Base-by-base conservation (phyloP, 169 alveolate genomes). In the Cryptosporidium muris region DNA sequence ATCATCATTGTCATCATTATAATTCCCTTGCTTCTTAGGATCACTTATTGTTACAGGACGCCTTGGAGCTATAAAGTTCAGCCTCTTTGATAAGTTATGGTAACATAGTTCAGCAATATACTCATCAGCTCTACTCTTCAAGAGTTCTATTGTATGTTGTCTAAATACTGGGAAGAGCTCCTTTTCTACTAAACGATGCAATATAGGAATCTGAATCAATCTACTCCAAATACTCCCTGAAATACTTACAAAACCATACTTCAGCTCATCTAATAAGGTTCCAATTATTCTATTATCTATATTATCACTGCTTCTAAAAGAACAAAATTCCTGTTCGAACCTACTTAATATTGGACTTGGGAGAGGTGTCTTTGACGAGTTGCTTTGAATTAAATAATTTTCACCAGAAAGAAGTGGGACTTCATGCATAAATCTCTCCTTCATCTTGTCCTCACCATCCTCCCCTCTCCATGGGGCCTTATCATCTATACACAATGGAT, bases 401-500 rank as follows among this genome's bases (percentile, higher is more conserved):
- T 25, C 25, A 25, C 68, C 85, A 9, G 67, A 56, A 9, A 74
- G 12, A 9, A 74, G 66, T n/a, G 74, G 63, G 43, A 74, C 51
- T 36, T 74, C 74, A 49, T 74, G 85, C 11, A 74, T n/a, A 43
- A 74, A 74, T 34, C 85, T 66, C 49, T 74, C 85, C 45, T 74
- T 74, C 5, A 74, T 74, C 52, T 42, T 74, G 2, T 54, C 58
- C 34, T 74, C 85, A 11, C 85, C 85, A 45, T 74, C 85, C 12
- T 48, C 6, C 5, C 85, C 85, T 62, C 85, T 74, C 85, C 85
- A 74, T 1, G 85, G 85, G 45, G 85, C 85, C 9, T 63, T 62
- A 2, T 74, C 85, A 58, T 74, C 85, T 36, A 74, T 56, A 4
- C 68, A 74, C 1, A 74, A 68, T 36, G 85, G 85, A 58, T 74